Conservation (phyloP, 2,329 filamentous ascomycete species). For the Neofusicoccum parvum region DNA sequence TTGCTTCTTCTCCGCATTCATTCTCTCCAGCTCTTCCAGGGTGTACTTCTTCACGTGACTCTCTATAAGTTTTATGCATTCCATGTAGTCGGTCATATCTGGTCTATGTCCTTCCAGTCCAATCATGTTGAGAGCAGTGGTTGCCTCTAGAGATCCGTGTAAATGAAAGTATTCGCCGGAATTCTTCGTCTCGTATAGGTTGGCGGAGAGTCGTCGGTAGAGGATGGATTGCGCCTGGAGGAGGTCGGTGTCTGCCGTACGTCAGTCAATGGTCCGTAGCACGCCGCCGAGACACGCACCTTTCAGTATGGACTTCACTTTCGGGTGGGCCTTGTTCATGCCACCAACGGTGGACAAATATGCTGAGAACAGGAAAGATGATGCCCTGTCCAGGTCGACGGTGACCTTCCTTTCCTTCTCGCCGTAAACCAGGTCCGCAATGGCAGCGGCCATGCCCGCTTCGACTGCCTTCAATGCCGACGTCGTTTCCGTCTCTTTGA, state of each 20-base stretch:
- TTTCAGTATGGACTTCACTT: conserved; percentile 51
- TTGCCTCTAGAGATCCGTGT: conserved; percentile 73
- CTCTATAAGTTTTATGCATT: conserved; percentile 45
- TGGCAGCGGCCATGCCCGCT: conserved; percentile 60
- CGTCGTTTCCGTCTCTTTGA: conserved; percentile 57
- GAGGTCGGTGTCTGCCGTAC: conserved; percentile 67
- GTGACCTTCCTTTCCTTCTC: conserved; percentile 48
- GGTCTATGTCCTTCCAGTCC: conserved; percentile 64
- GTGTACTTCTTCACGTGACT: conserved; percentile 45
- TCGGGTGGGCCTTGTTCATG: conserved; percentile 45
- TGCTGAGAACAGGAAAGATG: conserved; percentile 60
- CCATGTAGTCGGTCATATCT: conserved; percentile 54
- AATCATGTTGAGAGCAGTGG: conserved; percentile 69
- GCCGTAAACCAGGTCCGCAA: conserved; percentile 59
- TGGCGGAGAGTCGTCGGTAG: conserved; percentile 73
- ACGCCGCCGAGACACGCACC: conserved; percentile 27
- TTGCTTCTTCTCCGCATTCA: conserved; percentile 45
- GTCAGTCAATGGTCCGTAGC: conserved; percentile 23
- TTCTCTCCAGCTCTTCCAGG: conserved; percentile 42
- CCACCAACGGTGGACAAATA: conserved; percentile 60
- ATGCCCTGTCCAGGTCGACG: conserved; percentile 57
- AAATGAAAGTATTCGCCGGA: conserved; percentile 72
- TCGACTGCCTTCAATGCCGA: conserved; percentile 63
- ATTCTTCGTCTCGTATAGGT: conserved; percentile 69
- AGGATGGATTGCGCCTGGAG: conserved; percentile 69